Conservation (phyloP, 257 asterid genomes). For the Forsythia viridissima region DNA sequence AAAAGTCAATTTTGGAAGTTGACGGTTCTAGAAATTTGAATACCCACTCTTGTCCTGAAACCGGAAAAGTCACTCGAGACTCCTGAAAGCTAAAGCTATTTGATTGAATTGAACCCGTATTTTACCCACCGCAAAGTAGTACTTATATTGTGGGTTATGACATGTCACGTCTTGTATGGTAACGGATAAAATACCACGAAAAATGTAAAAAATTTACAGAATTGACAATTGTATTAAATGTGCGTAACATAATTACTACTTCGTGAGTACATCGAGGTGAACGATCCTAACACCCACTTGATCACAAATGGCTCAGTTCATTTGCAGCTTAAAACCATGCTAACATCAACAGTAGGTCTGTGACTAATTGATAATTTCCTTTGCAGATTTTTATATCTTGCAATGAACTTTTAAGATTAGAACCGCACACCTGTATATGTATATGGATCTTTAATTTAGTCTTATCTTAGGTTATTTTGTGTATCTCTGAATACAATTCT, state of each 20-base stretch:
- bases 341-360: neutral
- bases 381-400: neutral
- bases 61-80: too few species aligned
- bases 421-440: neutral
- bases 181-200: neutral
- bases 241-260: neutral
- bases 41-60: too few species aligned
- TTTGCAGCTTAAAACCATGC: neutral
- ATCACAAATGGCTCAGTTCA: neutral
- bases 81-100: too few species aligned
- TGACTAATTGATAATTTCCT: neutral
- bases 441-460: neutral
- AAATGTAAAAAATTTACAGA: neutral
- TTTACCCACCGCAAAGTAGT: too few species aligned
- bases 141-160: too few species aligned
- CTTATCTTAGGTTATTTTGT: too few species aligned
- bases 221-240: neutral
- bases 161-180: neutral
- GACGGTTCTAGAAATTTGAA: too few species aligned
- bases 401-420: neutral
- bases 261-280: neutral
- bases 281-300: neutral
- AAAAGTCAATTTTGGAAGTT: too few species aligned
- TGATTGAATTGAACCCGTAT: neutral
- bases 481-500: neutral